Conservation (phyloP, 495 filamentous ascomycete species). For the Penicillium cataractarum region DNA sequence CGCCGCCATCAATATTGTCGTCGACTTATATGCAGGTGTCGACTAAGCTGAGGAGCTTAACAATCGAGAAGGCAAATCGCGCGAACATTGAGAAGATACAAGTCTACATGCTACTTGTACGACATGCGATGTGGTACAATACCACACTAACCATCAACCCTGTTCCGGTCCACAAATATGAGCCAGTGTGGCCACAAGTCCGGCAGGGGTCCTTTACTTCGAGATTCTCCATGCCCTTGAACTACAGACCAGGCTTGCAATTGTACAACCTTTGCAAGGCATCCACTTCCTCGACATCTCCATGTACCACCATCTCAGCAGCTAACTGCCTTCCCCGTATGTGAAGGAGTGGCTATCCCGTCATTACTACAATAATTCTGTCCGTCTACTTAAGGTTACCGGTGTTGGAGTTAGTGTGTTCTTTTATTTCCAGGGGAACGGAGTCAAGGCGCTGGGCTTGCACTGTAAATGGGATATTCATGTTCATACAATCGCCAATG, state of each 20-base stretch:
- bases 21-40: slow-evolving; percentile 88
- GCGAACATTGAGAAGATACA: slow-evolving; percentile 10
- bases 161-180: neutral
- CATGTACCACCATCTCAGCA: slow-evolving; percentile 1
- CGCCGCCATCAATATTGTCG: slow-evolving; percentile 91
- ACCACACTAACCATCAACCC: neutral
- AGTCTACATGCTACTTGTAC: neutral
- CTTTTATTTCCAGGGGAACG: neutral
- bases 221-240: neutral
- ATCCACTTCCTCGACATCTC: slow-evolving; percentile 6
- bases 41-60: slow-evolving; percentile 49
- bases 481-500: slow-evolving; percentile 17
- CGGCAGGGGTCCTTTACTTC: neutral
- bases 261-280: neutral
- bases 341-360: slow-evolving; percentile 11
- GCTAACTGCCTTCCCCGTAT: slow-evolving; percentile 7
- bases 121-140: neutral
- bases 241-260: neutral
- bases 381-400: slow-evolving; percentile 7
- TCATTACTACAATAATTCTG: slow-evolving; percentile 10
- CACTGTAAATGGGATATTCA: slow-evolving; percentile 14
- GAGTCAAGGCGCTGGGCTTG: slow-evolving; percentile 14
- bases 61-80: neutral
- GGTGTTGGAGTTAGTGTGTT: slow-evolving; percentile 21
- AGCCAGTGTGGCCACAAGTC: neutral